Conservation (phyloP, 768 basidiomycete species). For the Pleurotus tuoliensis region DNA sequence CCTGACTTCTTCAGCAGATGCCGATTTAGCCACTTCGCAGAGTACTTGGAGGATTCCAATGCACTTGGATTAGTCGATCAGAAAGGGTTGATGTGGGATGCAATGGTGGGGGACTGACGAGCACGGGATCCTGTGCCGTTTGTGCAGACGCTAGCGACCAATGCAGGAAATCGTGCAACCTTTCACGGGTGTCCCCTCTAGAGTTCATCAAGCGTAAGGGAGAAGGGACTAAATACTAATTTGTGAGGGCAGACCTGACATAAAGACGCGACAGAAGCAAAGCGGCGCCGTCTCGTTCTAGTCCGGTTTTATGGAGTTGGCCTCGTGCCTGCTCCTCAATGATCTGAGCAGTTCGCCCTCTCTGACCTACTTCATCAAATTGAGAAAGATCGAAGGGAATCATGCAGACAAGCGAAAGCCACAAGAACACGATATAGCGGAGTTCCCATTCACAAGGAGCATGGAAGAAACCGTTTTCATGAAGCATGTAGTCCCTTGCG, state of each 20-base stretch:
- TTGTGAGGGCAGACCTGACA: constrained; percentile 52
- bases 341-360: constrained; percentile 47
- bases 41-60: constrained; percentile 68
- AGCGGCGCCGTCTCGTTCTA: constrained; percentile 83
- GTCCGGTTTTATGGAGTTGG: constrained; percentile 63
- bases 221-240: background rate
- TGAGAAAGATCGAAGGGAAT: constrained; percentile 90
- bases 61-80: constrained; percentile 33
- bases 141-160: constrained; percentile 38
- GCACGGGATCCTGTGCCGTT: constrained; percentile 42
- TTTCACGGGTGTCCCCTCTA: constrained; percentile 56
- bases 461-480: constrained; percentile 38
- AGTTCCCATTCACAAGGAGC: constrained; percentile 64
- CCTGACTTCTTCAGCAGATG: constrained; percentile 49
- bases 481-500: constrained; percentile 61
- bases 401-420: constrained; percentile 93
- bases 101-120: constrained; percentile 31
- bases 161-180: constrained; percentile 49
- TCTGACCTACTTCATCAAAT: constrained; percentile 63
- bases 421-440: constrained; percentile 80
- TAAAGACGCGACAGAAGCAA: constrained; percentile 79
- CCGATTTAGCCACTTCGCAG: constrained; percentile 67
- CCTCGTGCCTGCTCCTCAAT: constrained; percentile 58
- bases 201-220: constrained; percentile 1
- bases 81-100: background rate